Evolutionary conservation across 805 yeast species (phyloP), one percentile per base, ranked within the genome.

Genomic region (Lachancea thermotolerans): DNA sequence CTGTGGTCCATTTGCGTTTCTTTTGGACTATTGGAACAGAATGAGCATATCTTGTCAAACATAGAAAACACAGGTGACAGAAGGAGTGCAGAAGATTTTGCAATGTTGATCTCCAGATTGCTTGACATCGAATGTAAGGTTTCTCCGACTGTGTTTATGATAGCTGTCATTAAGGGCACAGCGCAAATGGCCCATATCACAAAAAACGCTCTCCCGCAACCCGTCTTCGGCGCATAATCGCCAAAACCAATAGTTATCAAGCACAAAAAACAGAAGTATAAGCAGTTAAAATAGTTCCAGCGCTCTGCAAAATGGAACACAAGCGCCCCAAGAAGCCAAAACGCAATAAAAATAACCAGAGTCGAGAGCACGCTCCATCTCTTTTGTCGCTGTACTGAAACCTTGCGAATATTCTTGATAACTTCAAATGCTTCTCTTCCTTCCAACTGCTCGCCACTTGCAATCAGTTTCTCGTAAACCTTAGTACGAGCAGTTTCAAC

Each of bases 191-290:
- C 83, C 96, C 96, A 89, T 9, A 79, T 64, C 7, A 85, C 78
- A 55, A 88, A 88, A 52, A 87, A 78, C 0, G 82, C 75, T 35
- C 83, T 66, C 0, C 95, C 95, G 5, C 84, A 81, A 1, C 80
- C 65, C 0, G 81, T 64, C 1, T 41, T 46, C 1, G 95, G 95
- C 1, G 78, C 70, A 53, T 69, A 79, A 57, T 82, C 89, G 28
- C 96, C 96, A 62, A 85, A 87, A 0, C 96, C 96, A 45, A 89
- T 83, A 0, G 96, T 85, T 6, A 87, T 65, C 42, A 89, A 72
- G 55, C 91, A 80, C 34, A 85, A 65, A 50, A 83, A 79, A 49
- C 90, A 78, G 56, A 85, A 88, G 65, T 89, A 89, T n/a, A 85
- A 70, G 2, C 79, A 72, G 43, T 78, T 68, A 51, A 83, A 84